Evolutionary conservation across 805 yeast species (phyloP).

Genomic region (Vanderwaltozyma yarrowii): DNA sequence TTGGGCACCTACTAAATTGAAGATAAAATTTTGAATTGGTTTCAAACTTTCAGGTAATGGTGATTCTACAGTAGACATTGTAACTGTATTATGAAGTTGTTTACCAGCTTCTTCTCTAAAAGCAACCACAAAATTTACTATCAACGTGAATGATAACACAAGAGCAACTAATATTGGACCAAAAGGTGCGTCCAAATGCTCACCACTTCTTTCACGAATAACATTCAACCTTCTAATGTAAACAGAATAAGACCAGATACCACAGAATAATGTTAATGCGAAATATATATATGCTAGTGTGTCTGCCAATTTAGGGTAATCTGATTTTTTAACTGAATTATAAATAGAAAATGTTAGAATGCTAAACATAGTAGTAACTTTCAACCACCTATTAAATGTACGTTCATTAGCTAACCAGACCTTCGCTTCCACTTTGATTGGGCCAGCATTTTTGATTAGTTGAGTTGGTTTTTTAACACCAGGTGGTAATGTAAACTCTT

Average conservation of each 20-base stretch:
- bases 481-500: slow-evolving; percentile 74
- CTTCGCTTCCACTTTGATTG: slow-evolving; percentile 90
- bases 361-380: slow-evolving; percentile 74
- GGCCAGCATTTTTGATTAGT: slow-evolving; percentile 80
- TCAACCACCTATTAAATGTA: slow-evolving; percentile 92
- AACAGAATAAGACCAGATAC: slow-evolving; percentile 80
- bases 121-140: slow-evolving; percentile 65
- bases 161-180: slow-evolving; percentile 79
- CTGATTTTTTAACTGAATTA: slow-evolving; percentile 59
- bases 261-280: slow-evolving; percentile 69
- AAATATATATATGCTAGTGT: slow-evolving; percentile 71
- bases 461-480: slow-evolving; percentile 79
- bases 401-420: slow-evolving; percentile 99
- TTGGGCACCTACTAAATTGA: slow-evolving; percentile 28
- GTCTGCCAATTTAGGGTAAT: slow-evolving; percentile 54
- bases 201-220: slow-evolving; percentile 73
- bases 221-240: slow-evolving; percentile 61
- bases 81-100: neutral
- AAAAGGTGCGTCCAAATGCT: slow-evolving; percentile 77
- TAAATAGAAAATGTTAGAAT: slow-evolving; percentile 78
- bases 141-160: slow-evolving; percentile 56
- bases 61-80: neutral
- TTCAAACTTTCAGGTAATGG: slow-evolving; percentile 14
- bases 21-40: slow-evolving; percentile 25
- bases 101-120: slow-evolving; percentile 32